phyloP scores from a whole-genome alignment of 495 filamentous ascomycete genomes.

The Penicillium crystallinum region DNA sequence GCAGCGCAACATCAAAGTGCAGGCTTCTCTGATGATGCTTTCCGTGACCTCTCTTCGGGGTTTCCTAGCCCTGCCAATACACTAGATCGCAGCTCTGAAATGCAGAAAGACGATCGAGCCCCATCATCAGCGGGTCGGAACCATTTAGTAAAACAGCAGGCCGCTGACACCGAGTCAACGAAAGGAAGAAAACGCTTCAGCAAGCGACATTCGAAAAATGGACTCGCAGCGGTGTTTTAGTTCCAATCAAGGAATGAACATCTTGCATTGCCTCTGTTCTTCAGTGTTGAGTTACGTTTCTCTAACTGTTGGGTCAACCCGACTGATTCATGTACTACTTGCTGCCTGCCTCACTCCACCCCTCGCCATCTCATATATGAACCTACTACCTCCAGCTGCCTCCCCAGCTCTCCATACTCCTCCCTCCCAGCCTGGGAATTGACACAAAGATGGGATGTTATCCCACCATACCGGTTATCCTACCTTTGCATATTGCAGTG shows the following conservation, averaged over 20 bases:
- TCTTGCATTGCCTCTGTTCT: background rate
- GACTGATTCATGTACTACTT: background rate
- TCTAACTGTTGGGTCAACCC: background rate
- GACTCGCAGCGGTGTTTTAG: constrained; percentile 76
- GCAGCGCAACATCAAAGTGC: constrained; percentile 64
- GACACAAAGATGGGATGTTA: constrained; percentile 13
- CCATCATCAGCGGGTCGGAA: constrained; percentile 34
- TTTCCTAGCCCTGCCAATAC: constrained; percentile 75
- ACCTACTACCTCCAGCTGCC: background rate
- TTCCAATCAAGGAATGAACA: background rate
- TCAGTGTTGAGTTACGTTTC: background rate
- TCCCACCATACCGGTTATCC: constrained; percentile 20
- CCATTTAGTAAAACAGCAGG: constrained; percentile 45
- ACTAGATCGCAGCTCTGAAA: constrained; percentile 51
- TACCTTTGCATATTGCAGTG: constrained; percentile 37
- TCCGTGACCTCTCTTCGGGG: constrained; percentile 65
- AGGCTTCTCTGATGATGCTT: constrained; percentile 60
- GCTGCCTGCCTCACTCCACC: background rate
- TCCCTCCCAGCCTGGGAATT: constrained; percentile 9
- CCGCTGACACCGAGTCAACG: constrained; percentile 48
- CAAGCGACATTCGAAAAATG: constrained; percentile 84
- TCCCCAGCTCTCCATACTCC: constrained; percentile 4
- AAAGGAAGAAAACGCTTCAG: constrained; percentile 77
- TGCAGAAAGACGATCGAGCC: constrained; percentile 26
- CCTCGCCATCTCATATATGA: background rate